phyloP scores from a whole-genome alignment of 352 stramenopile species.

The Globisporangium parvum region DNA sequence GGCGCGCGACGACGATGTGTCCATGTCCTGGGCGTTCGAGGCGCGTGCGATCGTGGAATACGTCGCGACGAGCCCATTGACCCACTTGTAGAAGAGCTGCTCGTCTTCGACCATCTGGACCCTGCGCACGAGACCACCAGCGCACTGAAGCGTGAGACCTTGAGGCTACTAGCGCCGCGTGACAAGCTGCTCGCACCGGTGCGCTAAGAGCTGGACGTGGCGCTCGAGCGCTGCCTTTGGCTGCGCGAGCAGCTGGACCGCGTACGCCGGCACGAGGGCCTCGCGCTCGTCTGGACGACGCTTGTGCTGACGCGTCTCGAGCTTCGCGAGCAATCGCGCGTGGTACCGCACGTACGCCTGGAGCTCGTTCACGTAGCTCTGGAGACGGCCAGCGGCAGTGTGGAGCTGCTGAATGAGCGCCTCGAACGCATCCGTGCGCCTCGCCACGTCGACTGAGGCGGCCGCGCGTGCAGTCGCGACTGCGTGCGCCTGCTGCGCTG shows the following conservation, averaged over 20 bases:
- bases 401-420: slow-evolving; percentile 36
- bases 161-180: neutral
- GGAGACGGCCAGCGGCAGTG: slow-evolving; percentile 31
- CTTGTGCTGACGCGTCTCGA: slow-evolving; percentile 27
- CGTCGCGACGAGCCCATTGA: slow-evolving; percentile 40
- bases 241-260: slow-evolving; percentile 32
- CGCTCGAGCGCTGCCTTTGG: slow-evolving; percentile 20
- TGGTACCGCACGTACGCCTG: slow-evolving; percentile 28
- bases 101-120: slow-evolving; percentile 57
- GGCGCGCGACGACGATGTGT: neutral
- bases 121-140: slow-evolving; percentile 17
- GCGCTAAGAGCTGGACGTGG: slow-evolving; percentile 35
- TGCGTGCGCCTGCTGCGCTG: slow-evolving; percentile 1
- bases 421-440: slow-evolving; percentile 12
- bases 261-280: slow-evolving; percentile 29
- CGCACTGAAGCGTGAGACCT: neutral
- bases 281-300: slow-evolving; percentile 16
- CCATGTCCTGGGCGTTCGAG: neutral
- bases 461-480: slow-evolving; percentile 8
- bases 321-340: slow-evolving; percentile 28
- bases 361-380: slow-evolving; percentile 31
- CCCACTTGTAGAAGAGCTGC: slow-evolving; percentile 66
- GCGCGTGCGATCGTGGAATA: neutral
- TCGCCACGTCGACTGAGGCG: neutral
- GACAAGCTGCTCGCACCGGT: slow-evolving; percentile 19